These are phyloP conservation scores for Pseudotulostoma volvatum DNA, from an alignment of 495 filamentous ascomycete species.

Conservation along the genomic window DNA sequence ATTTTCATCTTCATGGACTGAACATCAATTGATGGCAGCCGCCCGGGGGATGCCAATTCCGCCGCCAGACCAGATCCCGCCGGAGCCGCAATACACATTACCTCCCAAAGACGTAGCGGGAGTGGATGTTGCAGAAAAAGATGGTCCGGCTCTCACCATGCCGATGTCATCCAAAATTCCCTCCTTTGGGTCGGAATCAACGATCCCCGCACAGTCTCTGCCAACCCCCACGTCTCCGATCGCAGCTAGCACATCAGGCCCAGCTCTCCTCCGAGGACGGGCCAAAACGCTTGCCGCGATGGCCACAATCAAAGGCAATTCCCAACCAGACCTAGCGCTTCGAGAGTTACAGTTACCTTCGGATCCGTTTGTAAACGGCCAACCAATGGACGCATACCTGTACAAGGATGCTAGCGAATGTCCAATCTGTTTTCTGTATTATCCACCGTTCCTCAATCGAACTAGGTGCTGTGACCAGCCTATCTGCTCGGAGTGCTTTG, in stretches of 20 bases:
- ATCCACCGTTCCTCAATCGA: conserved; percentile 89
- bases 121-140: conserved; percentile 12
- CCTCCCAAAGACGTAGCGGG: conserved; percentile 13
- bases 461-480: conserved; percentile 92
- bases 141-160: conserved; percentile 52
- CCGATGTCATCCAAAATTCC: conserved; percentile 60
- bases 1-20: conserved; percentile 75
- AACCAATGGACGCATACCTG: conserved; percentile 75
- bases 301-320: conserved; percentile 50
- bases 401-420: conserved; percentile 87
- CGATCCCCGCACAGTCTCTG: conserved; percentile 32
- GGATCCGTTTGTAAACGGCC: conserved; percentile 82
- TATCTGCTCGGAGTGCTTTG: conserved; percentile 98
- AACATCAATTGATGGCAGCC: conserved; percentile 82
- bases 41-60: conserved; percentile 76
- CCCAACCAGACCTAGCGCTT: conserved; percentile 51
- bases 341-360: conserved; percentile 66
- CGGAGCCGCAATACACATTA: conserved; percentile 40
- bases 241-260: conserved; percentile 41
- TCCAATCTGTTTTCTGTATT: conserved; percentile 92
- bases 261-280: conserved; percentile 47
- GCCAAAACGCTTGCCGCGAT: conserved; percentile 78
- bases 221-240: conserved; percentile 34
- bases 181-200: conserved; percentile 38
- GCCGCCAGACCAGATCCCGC: conserved; percentile 61